These are phyloP conservation scores for Alternaria hordeiaustralica DNA, from an alignment of 2,329 filamentous ascomycete genomes.

Conservation along the genomic window DNA sequence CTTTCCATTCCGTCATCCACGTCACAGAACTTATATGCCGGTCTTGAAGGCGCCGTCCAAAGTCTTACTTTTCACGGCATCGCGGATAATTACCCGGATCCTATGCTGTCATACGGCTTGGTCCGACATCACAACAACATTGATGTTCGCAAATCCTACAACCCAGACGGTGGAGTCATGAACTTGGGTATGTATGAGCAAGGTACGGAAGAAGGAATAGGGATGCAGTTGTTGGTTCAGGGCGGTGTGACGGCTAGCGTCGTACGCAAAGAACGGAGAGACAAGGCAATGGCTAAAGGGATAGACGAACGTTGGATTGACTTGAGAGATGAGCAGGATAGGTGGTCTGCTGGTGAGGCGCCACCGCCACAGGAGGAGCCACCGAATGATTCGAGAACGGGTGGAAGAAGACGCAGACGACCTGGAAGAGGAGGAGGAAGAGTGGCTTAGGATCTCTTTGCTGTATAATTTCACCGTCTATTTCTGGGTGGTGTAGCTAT, in stretches of 20 bases:
- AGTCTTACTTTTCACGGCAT: conserved; percentile 53
- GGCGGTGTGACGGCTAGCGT: conserved; percentile 10
- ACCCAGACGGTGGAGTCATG: conserved; percentile 36
- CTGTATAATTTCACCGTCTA: no score
- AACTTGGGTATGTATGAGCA: conserved; percentile 58
- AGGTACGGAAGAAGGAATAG: conserved; percentile 35
- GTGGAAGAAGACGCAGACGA: conserved; percentile 4
- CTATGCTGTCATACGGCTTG: conserved; percentile 30
- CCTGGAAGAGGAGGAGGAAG: conserved; percentile 17
- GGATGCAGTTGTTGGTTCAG: conserved; percentile 52
- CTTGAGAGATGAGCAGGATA: conserved; percentile 27
- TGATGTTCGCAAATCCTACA: conserved; percentile 34
- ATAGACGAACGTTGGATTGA: conserved; percentile 52
- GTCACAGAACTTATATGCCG: conserved; percentile 56
- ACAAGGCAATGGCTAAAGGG: conserved; percentile 17
- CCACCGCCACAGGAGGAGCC: not conserved
- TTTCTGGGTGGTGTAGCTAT: no score
- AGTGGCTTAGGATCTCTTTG: no score
- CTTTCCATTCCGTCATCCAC: conserved; percentile 54
- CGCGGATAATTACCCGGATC: conserved; percentile 53
- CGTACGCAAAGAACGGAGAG: conserved; percentile 17
- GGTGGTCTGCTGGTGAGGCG: conserved; percentile 23
- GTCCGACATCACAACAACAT: no score
- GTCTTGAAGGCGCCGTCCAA: conserved; percentile 55
- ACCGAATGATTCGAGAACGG: conserved; percentile 12